Evolutionary conservation across 176 grass and related monocot genomes (phyloP).

Genomic region (Triticum turgidum): DNA sequence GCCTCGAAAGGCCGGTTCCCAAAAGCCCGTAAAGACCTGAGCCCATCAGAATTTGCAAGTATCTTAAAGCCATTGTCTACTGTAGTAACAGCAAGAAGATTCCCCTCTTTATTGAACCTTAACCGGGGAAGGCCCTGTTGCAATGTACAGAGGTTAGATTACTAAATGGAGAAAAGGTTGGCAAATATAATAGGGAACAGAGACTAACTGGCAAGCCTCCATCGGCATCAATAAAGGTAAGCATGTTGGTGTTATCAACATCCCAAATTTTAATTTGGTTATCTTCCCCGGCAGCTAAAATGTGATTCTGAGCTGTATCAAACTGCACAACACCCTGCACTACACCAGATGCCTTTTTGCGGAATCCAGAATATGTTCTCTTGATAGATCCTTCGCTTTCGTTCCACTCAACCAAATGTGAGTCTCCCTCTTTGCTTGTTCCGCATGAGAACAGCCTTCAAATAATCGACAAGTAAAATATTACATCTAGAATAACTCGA

Average conservation of each 20-base stretch:
- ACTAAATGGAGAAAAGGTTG: neutral
- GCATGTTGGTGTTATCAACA: slow-evolving; percentile 81
- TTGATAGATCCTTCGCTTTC: slow-evolving; percentile 99
- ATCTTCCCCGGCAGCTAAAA: slow-evolving; percentile 98
- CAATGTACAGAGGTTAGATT: slow-evolving; percentile 42
- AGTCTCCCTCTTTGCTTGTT: slow-evolving; percentile 95
- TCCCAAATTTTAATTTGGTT: slow-evolving; percentile 96
- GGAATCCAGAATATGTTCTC: slow-evolving; percentile 80
- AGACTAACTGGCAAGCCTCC: slow-evolving; percentile 81
- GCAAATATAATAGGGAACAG: slow-evolving; percentile 19
- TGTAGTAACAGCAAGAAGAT: slow-evolving; percentile 93
- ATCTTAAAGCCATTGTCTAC: slow-evolving; percentile 89
- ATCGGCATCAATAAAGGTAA: slow-evolving; percentile 72
- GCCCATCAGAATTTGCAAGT: slow-evolving; percentile 85
- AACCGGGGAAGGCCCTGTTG: slow-evolving; percentile 64
- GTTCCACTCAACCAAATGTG: slow-evolving; percentile 94
- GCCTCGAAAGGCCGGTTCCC: slow-evolving; percentile 59
- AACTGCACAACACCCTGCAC: slow-evolving; percentile 95
- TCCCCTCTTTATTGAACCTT: slow-evolving; percentile 99
- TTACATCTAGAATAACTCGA: slow-evolving; percentile 18
- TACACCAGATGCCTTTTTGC: slow-evolving; percentile 67
- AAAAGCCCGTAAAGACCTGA: slow-evolving; percentile 61
- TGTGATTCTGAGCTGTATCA: slow-evolving; percentile 91
- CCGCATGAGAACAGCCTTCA: slow-evolving; percentile 96
- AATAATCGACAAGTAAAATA: slow-evolving; percentile 25